phyloP scores from a whole-genome alignment of 495 filamentous ascomycete genomes.

The Hyaloscypha variabilis region DNA sequence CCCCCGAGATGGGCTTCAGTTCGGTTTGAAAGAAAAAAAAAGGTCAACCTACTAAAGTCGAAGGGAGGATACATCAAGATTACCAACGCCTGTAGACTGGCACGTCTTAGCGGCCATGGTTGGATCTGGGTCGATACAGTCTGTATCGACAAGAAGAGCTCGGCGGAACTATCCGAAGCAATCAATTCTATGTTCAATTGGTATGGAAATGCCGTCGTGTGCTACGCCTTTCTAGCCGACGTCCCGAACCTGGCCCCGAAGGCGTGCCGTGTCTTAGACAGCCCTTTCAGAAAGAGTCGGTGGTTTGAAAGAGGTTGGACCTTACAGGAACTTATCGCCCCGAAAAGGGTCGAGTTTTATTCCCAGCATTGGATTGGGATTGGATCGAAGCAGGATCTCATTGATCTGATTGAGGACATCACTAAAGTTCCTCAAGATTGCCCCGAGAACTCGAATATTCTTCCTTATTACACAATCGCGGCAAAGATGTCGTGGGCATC shows the following conservation, averaged over 20 bases:
- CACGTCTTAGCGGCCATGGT: background rate
- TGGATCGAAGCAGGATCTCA: background rate
- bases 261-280: background rate
- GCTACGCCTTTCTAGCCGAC: background rate
- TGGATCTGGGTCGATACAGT: constrained; percentile 14
- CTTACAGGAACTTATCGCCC: no score
- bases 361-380: no score
- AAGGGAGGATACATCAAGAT: background rate
- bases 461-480: background rate
- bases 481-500: background rate
- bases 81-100: background rate
- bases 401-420: background rate
- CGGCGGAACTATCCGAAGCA: background rate
- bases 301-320: no score
- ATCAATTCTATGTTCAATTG: background rate
- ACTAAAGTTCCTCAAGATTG: background rate
- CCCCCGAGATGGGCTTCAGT: no score
- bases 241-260: background rate
- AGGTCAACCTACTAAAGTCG: background rate
- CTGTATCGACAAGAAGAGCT: constrained; percentile 8
- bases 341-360: no score
- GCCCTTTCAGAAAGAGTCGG: no score
- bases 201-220: background rate
- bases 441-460: background rate
- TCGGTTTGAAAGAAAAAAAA: no score